A percentile compares a stretch with the other conserved stretches of the same genome.
Evolutionary conservation across 352 stramenopile species (phyloP).

Genomic region (Globisporangium cystogenes): DNA sequence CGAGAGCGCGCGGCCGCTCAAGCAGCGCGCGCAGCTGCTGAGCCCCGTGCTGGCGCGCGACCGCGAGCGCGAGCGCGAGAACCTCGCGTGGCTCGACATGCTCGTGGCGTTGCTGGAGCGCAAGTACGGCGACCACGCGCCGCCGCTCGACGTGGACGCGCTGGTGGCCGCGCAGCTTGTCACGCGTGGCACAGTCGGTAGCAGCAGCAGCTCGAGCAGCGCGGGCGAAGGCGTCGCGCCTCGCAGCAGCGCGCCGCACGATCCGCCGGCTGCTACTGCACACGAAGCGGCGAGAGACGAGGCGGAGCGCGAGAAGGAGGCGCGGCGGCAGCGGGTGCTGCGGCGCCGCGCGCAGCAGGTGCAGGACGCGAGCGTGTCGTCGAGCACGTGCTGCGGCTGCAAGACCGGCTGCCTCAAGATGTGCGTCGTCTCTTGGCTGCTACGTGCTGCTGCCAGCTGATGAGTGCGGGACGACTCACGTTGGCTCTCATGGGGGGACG

Average conservation of each 20-base stretch:
- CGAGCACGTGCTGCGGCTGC: constrained; percentile 73
- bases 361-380: constrained; percentile 63
- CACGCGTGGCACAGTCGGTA: constrained; percentile 10
- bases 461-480: too few relatives aligned
- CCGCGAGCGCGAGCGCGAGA: constrained; percentile 38
- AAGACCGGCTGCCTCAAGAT: constrained; percentile 86
- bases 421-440: constrained; percentile 11
- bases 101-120: constrained; percentile 63
- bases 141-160: constrained; percentile 33
- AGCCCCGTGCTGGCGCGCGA: constrained; percentile 3
- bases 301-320: constrained; percentile 19
- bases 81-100: constrained; percentile 85
- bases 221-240: too few relatives aligned
- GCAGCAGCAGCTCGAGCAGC: constrained; percentile 25
- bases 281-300: neutral
- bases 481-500: neutral
- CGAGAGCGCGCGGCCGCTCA: neutral
- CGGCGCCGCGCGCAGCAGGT: constrained; percentile 62
- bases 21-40: neutral
- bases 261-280: neutral
- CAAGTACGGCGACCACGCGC: constrained; percentile 35
- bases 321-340: constrained; percentile 39
- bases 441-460: too few relatives aligned
- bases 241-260: too few relatives aligned
- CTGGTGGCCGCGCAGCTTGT: constrained; percentile 38